Conservation (phyloP, 78 protist species). For the Tieghemostelium lacteum region DNA sequence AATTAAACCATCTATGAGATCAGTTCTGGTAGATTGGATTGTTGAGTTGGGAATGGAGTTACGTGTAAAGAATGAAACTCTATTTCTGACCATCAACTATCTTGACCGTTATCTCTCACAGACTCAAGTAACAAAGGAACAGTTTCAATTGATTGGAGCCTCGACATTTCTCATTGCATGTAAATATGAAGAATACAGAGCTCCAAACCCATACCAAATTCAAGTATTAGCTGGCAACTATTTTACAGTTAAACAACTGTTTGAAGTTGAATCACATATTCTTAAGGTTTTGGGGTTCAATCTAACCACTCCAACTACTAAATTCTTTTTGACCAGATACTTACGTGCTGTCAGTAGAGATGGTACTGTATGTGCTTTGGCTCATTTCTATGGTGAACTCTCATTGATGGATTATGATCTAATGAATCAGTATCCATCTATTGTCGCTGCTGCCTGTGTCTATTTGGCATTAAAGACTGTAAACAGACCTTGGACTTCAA, state of each 20-base stretch:
- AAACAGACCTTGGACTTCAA: slow-evolving; percentile 39
- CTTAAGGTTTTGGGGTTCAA: slow-evolving; percentile 41
- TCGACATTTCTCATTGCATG: slow-evolving; percentile 84
- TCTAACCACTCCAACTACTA: slow-evolving; percentile 50
- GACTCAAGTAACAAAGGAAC: slow-evolving; percentile 59
- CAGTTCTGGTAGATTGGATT: slow-evolving; percentile 92
- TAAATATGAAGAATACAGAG: slow-evolving; percentile 83
- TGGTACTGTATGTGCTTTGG: slow-evolving; percentile 11
- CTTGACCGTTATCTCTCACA: slow-evolving; percentile 93
- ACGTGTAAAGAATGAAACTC: slow-evolving; percentile 85
- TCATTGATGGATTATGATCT: slow-evolving; percentile 50
- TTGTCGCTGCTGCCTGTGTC: slow-evolving; percentile 66
- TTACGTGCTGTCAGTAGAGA: slow-evolving; percentile 38
- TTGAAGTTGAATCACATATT: slow-evolving; percentile 48
- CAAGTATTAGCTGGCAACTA: slow-evolving; percentile 82
- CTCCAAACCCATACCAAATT: slow-evolving; percentile 80
- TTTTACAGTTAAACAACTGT: slow-evolving; percentile 62
- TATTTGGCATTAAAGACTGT: slow-evolving; percentile 42
- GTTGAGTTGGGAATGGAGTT: slow-evolving; percentile 87
- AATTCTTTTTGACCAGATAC: slow-evolving; percentile 54
- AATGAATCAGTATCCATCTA: slow-evolving; percentile 40
- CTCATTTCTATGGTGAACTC: slow-evolving; percentile 70
- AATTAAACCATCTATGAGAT: slow-evolving; percentile 87
- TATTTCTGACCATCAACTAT: slow-evolving; percentile 91
- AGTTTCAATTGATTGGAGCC: slow-evolving; percentile 94